These are phyloP conservation scores for Phaeolepiota aurea DNA, from an alignment of 768 basidiomycete species.

Conservation along the genomic window DNA sequence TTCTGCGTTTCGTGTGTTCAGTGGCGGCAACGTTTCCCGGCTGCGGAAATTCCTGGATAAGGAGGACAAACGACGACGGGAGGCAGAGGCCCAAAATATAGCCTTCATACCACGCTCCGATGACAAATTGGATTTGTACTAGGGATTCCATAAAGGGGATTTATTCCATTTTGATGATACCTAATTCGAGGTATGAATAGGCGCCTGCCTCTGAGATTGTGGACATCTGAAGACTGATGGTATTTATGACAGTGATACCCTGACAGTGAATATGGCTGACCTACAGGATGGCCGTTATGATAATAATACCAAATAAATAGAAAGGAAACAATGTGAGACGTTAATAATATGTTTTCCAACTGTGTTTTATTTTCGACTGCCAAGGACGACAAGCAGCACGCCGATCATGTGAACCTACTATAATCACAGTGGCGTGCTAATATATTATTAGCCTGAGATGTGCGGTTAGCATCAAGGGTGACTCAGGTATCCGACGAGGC, in stretches of 20 bases:
- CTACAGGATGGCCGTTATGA: too few species aligned
- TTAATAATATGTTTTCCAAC: too few species aligned
- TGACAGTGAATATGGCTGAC: too few species aligned
- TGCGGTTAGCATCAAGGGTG: not conserved
- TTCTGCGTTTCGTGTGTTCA: slow-evolving; percentile 74
- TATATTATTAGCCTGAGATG: not conserved
- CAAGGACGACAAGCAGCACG: not conserved
- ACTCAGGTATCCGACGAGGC: not conserved
- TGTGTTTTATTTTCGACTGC: too few species aligned
- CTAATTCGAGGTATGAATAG: not conserved
- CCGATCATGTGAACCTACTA: not conserved
- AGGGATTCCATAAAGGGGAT: slow-evolving; percentile 11
- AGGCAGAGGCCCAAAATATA: slow-evolving; percentile 52
- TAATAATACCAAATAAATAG: too few species aligned
- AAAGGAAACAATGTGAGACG: too few species aligned
- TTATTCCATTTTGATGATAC: not conserved
- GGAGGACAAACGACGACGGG: slow-evolving; percentile 48
- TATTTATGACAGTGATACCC: too few species aligned
- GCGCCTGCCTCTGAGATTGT: too few species aligned
- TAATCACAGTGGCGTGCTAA: not conserved
- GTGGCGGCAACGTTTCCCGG: slow-evolving; percentile 51
- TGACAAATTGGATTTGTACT: slow-evolving; percentile 58
- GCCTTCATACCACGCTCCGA: slow-evolving; percentile 54
- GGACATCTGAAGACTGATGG: too few species aligned
- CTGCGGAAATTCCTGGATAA: slow-evolving; percentile 68